Base-by-base conservation (phyloP, 495 filamentous ascomycete species). In the Podospora pseudocomata region DNA sequence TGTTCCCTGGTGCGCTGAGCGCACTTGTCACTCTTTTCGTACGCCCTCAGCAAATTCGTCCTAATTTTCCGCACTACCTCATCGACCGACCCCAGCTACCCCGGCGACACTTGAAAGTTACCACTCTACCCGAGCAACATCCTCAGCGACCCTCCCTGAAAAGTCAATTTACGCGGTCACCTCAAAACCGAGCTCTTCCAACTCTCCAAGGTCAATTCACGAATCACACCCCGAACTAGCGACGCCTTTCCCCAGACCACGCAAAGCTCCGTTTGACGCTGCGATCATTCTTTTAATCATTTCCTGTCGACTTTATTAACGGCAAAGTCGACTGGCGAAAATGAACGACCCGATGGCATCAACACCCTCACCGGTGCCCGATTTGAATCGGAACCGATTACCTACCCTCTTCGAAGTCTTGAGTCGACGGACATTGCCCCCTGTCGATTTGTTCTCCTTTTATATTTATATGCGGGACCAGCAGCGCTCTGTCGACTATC, bases 401-500 rank as follows among this genome's bases (percentile, higher is more conserved):
- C 95, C 95, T 19, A 97, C 91, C 0, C 88, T 98, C 54, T 96
- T 95, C 76, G 95, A 99, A 77, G 95, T 98, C 53, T 84, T 99
- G 53, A 96, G 92, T 72, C 88, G 96, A 64, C 87, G 91, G 58
- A 99, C 95, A 2, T 84, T 94, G 20, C 89, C 96, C 58, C 95
- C 95, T 0, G 94, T 98, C 53, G 96, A 98, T 77, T 86, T 99
- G 13, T 98, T 95, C 82, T 97, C 94, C 2, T 98, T 98, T 84
- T 98, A 98, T 83, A 98, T 99, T 73, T 99, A 96, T 80, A 99
- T 99, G 95, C 86, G 95, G 66, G 96, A 99, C 77, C 93, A 97
- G 80, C 94, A 98, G 76, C 87, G 94, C 76, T 97, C 94, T 4
- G 93, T 99, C 9, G 95, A 99, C 74, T 98, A 98, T 73, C 83